Percentiles rank a stretch among this genome's conserved stretches.
These are phyloP conservation scores for Penicillium sp. DNA, from an alignment of 2,329 filamentous ascomycete species.

Conservation along the genomic window DNA sequence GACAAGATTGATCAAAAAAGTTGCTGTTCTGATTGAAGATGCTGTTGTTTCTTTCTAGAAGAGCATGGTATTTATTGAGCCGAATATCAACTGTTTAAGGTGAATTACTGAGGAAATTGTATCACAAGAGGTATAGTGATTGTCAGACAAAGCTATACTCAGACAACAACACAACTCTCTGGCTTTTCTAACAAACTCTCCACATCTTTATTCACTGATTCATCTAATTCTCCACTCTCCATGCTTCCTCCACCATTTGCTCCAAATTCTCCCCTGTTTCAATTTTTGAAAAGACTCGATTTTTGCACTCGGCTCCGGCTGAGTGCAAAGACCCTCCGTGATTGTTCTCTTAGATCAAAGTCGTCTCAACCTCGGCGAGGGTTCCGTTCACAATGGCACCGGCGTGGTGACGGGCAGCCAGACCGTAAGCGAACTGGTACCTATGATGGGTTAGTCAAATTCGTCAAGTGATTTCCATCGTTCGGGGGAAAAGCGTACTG, in stretches of 20 bases:
- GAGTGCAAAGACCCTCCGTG: not conserved
- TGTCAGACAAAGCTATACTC: constrained; percentile 13
- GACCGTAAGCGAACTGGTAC: constrained; percentile 63
- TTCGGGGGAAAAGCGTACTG: constrained; percentile 32
- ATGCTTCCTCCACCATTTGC: too few relatives aligned
- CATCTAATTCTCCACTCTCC: not conserved
- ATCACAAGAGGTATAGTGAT: not conserved
- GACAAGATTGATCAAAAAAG: not conserved
- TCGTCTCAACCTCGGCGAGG: constrained; percentile 58
- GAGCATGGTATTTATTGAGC: too few relatives aligned
- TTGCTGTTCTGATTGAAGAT: not conserved
- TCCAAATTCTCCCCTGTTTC: not conserved
- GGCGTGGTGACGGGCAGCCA: constrained; percentile 64
- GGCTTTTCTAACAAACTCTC: not conserved
- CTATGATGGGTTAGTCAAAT: constrained; percentile 13
- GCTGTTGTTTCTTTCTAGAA: not conserved
- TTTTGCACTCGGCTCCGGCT: not conserved
- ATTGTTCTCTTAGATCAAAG: constrained; percentile 20
- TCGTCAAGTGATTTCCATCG: not conserved
- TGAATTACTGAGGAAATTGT: not conserved
- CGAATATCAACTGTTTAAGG: not conserved
- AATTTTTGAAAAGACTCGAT: not conserved
- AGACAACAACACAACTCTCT: not conserved
- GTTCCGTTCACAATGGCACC: constrained; percentile 65
- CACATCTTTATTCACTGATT: not conserved